Base-by-base conservation (phyloP, 495 filamentous ascomycete species). In the Aspergillus incahuasiensis region DNA sequence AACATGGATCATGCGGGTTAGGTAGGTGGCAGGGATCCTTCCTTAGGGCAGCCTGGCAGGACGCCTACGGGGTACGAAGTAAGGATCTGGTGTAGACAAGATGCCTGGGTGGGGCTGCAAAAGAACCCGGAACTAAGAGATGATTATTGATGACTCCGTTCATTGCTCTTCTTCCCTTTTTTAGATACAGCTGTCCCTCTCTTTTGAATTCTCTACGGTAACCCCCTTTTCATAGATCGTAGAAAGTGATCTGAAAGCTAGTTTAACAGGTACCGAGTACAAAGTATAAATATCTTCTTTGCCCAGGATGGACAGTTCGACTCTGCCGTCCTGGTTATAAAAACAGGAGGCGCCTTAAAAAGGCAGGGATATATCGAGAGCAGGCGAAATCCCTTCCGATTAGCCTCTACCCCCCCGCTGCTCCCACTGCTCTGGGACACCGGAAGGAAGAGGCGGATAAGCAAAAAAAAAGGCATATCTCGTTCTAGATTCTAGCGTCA, bases 401-500 rank as follows among this genome's bases (percentile, higher is more conserved):
- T 30, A 54, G 42, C 59, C 59, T 54, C 51, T 62, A 65, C 63
- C 60, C 54, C 51, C 63, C 66, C 63, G 57, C 64, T 59, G 59
- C 52, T 64, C 64, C 67, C 67, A 62, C 56, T 62, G 54, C 55
- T 57, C 58, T 68, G 63, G 63, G 60, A 60, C 60, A 57, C 40
- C 49, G 41, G 52, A 54, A 61, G 51, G 51, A 52, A 43, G 55
- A 46, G 39, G 41, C 45, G 57, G 47, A 52, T 28, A 49, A 56
- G 28, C 22, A 46, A 46, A 46, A 54, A 34, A 30, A 20, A 45
- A 22, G 43, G 25, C 11, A 61, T 63, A 67, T 67, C 58, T 59
- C 52, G 56, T 62, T 67, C 65, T 66, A 61, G 59, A 66, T 67
- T 58, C 52, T 35, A 49, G 30, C 13, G 48, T 50, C 34, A 47